Conservation (phyloP, 768 basidiomycete genomes). For the Tylopilus vinaceipallidus region DNA sequence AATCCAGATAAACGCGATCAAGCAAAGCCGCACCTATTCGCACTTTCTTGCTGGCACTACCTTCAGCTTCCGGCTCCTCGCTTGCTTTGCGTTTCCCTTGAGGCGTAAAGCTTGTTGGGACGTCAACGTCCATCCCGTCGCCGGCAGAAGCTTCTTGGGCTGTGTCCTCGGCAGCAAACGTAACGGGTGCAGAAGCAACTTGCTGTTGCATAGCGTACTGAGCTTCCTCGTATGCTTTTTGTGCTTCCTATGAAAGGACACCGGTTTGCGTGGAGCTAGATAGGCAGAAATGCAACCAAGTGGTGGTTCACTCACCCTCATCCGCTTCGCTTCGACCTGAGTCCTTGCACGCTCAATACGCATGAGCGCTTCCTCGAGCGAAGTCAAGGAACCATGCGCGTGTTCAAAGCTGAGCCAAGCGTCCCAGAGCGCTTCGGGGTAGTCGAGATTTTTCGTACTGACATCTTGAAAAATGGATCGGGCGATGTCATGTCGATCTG, state of each 20-base stretch:
- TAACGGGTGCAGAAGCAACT: constrained; percentile 33
- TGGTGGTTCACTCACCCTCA: constrained; percentile 46
- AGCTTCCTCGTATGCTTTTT: constrained; percentile 53
- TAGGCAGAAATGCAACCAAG: neutral
- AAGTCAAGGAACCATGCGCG: constrained; percentile 68
- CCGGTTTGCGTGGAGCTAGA: neutral
- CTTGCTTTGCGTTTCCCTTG: constrained; percentile 66
- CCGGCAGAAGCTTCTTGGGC: neutral
- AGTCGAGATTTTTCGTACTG: constrained; percentile 76
- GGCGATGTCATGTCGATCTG: constrained; percentile 54
- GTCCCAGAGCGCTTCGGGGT: constrained; percentile 94
- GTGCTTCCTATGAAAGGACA: constrained; percentile 50
- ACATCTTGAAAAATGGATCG: constrained; percentile 67
- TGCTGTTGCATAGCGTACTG: constrained; percentile 45
- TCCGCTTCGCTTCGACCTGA: constrained; percentile 60
- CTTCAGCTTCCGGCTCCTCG: constrained; percentile 38
- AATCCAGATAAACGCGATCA: neutral
- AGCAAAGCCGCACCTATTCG: constrained; percentile 49
- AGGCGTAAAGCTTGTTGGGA: constrained; percentile 28
- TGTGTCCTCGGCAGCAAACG: constrained; percentile 12
- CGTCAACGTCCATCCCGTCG: constrained; percentile 44
- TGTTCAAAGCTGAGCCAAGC: constrained; percentile 89
- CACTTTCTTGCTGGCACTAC: constrained; percentile 58
- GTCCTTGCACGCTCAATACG: constrained; percentile 64
- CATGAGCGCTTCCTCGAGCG: constrained; percentile 59